phyloP scores from a whole-genome alignment of 768 basidiomycete species.

The Tephrocybe sp. region DNA sequence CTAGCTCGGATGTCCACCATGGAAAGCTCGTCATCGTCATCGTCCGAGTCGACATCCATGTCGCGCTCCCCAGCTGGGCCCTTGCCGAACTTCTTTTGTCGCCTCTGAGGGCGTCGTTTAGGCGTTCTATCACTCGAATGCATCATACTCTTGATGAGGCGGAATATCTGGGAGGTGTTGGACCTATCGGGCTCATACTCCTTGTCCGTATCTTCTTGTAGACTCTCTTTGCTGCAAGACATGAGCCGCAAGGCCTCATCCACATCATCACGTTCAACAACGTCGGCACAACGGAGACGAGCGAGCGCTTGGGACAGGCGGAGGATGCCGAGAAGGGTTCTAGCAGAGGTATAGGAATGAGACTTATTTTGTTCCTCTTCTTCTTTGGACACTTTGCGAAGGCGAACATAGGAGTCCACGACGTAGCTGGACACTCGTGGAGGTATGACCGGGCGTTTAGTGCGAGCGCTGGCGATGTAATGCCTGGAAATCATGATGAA shows the following conservation, averaged over 20 bases:
- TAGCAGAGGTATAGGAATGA: constrained; percentile 93
- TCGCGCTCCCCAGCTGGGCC: constrained; percentile 73
- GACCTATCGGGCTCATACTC: constrained; percentile 77
- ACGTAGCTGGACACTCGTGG: constrained; percentile 87
- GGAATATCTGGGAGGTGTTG: constrained; percentile 79
- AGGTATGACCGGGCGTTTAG: constrained; percentile 88
- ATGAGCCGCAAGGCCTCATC: constrained; percentile 96
- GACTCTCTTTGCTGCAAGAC: constrained; percentile 93
- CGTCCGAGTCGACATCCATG: constrained; percentile 68
- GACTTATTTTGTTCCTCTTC: constrained; percentile 86
- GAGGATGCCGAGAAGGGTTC: constrained; percentile 92
- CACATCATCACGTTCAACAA: constrained; percentile 84
- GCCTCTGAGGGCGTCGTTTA: constrained; percentile 35
- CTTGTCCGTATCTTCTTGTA: constrained; percentile 77
- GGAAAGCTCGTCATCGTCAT: constrained; percentile 67
- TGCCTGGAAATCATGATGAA: constrained; percentile 50
- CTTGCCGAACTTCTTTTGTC: constrained; percentile 57
- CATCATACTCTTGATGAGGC: constrained; percentile 89
- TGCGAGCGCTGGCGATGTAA: constrained; percentile 91
- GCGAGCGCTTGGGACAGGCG: constrained; percentile 95
- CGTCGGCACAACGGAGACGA: constrained; percentile 80
- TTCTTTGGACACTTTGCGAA: constrained; percentile 91
- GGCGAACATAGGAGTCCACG: constrained; percentile 92
- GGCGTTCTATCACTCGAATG: constrained; percentile 28
- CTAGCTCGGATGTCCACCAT: constrained; percentile 89